Percentiles rank a stretch among this genome's conserved stretches.
phyloP scores from a whole-genome alignment of 495 filamentous ascomycete species.

The Cairneyella variabilis region DNA sequence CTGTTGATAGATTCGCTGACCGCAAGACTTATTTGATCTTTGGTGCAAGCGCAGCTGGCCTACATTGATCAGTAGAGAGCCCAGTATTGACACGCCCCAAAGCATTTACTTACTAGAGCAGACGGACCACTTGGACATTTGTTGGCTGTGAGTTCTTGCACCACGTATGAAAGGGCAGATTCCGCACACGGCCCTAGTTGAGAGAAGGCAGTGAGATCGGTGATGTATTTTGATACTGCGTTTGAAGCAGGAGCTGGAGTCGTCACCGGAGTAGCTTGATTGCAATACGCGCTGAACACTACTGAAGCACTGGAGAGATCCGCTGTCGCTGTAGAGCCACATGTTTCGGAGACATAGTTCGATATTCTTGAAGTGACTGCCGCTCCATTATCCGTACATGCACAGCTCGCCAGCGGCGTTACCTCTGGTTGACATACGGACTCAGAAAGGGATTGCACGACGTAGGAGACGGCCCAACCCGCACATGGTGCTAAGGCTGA shows the following conservation, averaged over 20 bases:
- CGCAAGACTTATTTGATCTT: constrained; percentile 39
- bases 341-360: constrained; percentile 33
- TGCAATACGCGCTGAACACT: constrained; percentile 44
- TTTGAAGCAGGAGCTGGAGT: constrained; percentile 37
- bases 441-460: constrained; percentile 36
- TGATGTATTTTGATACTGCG: constrained; percentile 39
- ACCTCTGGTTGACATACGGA: constrained; percentile 36
- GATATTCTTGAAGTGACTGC: constrained; percentile 26
- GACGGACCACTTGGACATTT: constrained; percentile 35
- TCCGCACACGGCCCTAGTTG: constrained; percentile 43
- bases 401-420: constrained; percentile 40
- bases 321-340: constrained; percentile 38
- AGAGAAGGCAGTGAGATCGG: constrained; percentile 39
- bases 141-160: constrained; percentile 33
- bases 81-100: background rate
- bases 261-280: constrained; percentile 28
- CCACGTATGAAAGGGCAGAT: constrained; percentile 33
- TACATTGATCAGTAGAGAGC: background rate
- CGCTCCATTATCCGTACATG: constrained; percentile 43
- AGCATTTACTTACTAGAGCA: constrained; percentile 20
- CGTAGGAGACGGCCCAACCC: constrained; percentile 34
- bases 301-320: constrained; percentile 40
- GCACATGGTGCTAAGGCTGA: constrained; percentile 38
- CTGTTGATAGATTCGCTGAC: constrained; percentile 37
- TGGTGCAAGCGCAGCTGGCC: constrained; percentile 43